These are phyloP conservation scores for Gymnopilus dilepis DNA, from an alignment of 768 basidiomycete genomes.

Conservation along the genomic window DNA sequence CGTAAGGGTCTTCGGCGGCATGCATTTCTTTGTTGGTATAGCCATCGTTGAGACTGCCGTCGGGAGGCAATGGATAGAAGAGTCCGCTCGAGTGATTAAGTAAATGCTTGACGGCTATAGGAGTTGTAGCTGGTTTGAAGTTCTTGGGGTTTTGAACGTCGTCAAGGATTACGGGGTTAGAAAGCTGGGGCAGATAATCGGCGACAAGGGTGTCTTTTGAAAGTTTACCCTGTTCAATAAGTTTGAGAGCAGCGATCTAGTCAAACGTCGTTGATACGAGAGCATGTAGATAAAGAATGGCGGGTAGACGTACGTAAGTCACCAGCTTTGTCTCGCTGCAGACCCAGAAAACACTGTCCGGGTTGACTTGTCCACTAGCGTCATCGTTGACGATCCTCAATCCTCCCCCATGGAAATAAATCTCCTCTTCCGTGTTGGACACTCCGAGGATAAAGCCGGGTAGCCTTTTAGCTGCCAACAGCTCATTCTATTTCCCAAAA, in stretches of 20 bases:
- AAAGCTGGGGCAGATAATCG: conserved; percentile 30
- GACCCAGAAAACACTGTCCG: conserved; percentile 40
- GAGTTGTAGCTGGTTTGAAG: conserved; percentile 28
- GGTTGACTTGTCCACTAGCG: conserved; percentile 28
- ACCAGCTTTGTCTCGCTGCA: conserved; percentile 43
- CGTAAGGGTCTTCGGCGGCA: conserved; percentile 15
- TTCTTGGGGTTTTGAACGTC: conserved; percentile 13
- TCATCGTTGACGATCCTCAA: conserved; percentile 26
- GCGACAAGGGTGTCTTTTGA: conserved; percentile 23
- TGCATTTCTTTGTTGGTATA: conserved; percentile 12
- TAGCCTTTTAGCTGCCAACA: conserved; percentile 12
- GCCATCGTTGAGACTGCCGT: neutral
- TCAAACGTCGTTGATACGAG: neutral
- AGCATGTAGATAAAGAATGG: neutral
- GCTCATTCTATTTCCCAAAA: conserved; percentile 13
- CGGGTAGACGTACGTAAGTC: conserved; percentile 26
- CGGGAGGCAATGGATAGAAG: conserved; percentile 24
- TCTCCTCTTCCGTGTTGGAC: conserved; percentile 30
- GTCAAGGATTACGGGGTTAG: conserved; percentile 28
- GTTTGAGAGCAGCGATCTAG: conserved; percentile 31
- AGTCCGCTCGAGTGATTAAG: conserved; percentile 37
- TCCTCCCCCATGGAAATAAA: conserved; percentile 34
- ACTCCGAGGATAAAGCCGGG: conserved; percentile 27
- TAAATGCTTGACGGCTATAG: conserved; percentile 29
- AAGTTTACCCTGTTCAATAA: conserved; percentile 34